A percentile compares a stretch with the other conserved stretches of the same genome.
Evolutionary conservation across 2,329 filamentous ascomycete species (phyloP).

Genomic region (Xylaria sp.): DNA sequence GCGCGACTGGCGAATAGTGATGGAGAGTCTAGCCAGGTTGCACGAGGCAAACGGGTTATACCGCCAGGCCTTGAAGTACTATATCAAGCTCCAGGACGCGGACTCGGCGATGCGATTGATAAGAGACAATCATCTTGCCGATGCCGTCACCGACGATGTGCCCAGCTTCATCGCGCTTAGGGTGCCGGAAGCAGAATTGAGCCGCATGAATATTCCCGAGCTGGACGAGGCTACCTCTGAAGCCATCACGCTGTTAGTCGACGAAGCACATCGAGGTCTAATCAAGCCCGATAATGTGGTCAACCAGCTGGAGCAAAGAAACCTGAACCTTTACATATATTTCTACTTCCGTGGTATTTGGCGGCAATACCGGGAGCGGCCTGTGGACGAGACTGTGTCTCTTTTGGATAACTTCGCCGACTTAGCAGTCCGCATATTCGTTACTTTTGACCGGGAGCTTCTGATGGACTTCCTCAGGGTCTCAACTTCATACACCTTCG

Average conservation of each 20-base stretch:
- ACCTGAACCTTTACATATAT: constrained; percentile 76
- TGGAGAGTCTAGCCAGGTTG: constrained; percentile 81
- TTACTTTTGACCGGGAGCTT: constrained; percentile 75
- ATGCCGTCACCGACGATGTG: constrained; percentile 87
- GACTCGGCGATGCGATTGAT: constrained; percentile 87
- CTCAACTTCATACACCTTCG: constrained; percentile 87
- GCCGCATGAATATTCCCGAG: constrained; percentile 67
- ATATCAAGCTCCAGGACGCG: constrained; percentile 88
- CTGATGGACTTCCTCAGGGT: constrained; percentile 86
- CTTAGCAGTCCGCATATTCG: constrained; percentile 82
- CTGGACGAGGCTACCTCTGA: constrained; percentile 81
- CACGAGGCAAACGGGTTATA: constrained; percentile 81
- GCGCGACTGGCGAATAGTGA: constrained; percentile 86
- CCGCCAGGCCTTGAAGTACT: constrained; percentile 83
- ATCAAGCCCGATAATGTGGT: constrained; percentile 79
- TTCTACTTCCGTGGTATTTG: constrained; percentile 90
- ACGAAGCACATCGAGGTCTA: constrained; percentile 88
- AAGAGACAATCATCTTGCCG: constrained; percentile 84
- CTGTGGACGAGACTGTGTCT: constrained; percentile 62
- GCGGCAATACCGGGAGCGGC: constrained; percentile 65
- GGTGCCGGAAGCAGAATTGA: constrained; percentile 72
- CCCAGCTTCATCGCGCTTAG: constrained; percentile 84
- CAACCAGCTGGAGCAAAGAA: constrained; percentile 69
- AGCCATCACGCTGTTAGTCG: constrained; percentile 82
- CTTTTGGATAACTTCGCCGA: constrained; percentile 88